These are phyloP conservation scores for Blastobotrys parvus DNA, from an alignment of 805 yeast species.

Conservation along the genomic window DNA sequence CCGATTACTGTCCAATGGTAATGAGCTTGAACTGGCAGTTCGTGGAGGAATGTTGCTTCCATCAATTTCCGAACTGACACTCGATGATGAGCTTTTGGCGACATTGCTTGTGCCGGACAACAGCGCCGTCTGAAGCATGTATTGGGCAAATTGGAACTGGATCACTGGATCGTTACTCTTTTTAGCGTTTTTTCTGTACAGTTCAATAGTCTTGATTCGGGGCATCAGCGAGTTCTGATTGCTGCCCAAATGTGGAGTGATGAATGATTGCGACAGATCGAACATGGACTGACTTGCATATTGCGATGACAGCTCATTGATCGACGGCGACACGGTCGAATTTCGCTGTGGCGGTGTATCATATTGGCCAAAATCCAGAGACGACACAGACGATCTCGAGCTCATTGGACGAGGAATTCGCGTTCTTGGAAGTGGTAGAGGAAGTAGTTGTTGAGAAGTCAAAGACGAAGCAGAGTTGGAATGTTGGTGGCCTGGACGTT, in stretches of 20 bases:
- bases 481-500: slow-evolving; percentile 1
- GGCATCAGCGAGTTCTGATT: slow-evolving; percentile 42
- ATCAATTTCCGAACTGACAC: slow-evolving; percentile 8
- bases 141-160: slow-evolving; percentile 87
- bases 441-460: too few species aligned
- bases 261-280: slow-evolving; percentile 21
- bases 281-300: slow-evolving; percentile 20
- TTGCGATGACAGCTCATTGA: slow-evolving; percentile 14
- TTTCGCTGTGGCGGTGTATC: slow-evolving; percentile 6
- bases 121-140: slow-evolving; percentile 78
- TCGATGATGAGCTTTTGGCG: not conserved
- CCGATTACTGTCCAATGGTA: slow-evolving; percentile 1
- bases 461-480: not conserved
- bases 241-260: slow-evolving; percentile 20
- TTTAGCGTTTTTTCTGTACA: slow-evolving; percentile 79
- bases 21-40: not conserved
- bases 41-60: not conserved
- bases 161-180: slow-evolving; percentile 78
- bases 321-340: slow-evolving; percentile 11
- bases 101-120: slow-evolving; percentile 17
- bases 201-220: slow-evolving; percentile 73
- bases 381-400: slow-evolving; percentile 9
- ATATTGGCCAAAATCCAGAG: slow-evolving; percentile 6
- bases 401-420: slow-evolving; percentile 7
- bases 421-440: not conserved